phyloP scores from a whole-genome alignment of 768 basidiomycete genomes.

The Mycena filopes region DNA sequence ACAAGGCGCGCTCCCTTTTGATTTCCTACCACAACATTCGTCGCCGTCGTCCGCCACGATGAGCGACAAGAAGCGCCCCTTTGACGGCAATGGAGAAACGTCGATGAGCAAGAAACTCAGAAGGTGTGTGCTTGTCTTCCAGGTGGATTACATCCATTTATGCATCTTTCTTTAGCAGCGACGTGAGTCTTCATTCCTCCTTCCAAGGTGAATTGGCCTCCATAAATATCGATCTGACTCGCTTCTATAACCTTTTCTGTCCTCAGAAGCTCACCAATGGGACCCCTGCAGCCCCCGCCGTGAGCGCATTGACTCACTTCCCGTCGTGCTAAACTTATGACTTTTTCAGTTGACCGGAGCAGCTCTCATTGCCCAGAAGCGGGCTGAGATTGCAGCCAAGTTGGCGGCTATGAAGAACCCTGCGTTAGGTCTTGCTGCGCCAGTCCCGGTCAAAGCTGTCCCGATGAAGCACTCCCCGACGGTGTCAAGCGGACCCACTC shows the following conservation, averaged over 20 bases:
- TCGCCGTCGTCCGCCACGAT: conserved; percentile 47
- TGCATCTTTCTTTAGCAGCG: conserved; percentile 58
- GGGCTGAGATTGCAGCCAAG: conserved; percentile 87
- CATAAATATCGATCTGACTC: conserved; percentile 64
- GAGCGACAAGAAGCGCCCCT: conserved; percentile 74
- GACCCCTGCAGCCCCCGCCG: conserved; percentile 50
- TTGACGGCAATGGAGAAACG: conserved; percentile 64
- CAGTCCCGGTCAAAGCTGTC: conserved; percentile 50
- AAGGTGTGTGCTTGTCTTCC: conserved; percentile 59
- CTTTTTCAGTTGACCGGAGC: conserved; percentile 57
- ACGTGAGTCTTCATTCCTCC: conserved; percentile 66
- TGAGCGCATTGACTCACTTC: conserved; percentile 45
- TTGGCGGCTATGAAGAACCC: conserved; percentile 75
- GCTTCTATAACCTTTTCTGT: conserved; percentile 74
- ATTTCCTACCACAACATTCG: conserved; percentile 23
- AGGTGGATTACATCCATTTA: conserved; percentile 17
- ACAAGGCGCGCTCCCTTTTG: not conserved
- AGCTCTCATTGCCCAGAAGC: conserved; percentile 83
- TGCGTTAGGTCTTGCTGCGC: conserved; percentile 44
- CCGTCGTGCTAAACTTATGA: conserved; percentile 13
- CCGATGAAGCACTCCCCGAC: conserved; percentile 30
- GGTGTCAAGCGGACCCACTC: conserved; percentile 52
- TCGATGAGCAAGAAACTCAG: conserved; percentile 68
- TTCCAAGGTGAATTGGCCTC: conserved; percentile 78
- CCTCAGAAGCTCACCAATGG: conserved; percentile 65